phyloP scores from a whole-genome alignment of 179 eudicot genomes.

The Beta lomatogona region DNA sequence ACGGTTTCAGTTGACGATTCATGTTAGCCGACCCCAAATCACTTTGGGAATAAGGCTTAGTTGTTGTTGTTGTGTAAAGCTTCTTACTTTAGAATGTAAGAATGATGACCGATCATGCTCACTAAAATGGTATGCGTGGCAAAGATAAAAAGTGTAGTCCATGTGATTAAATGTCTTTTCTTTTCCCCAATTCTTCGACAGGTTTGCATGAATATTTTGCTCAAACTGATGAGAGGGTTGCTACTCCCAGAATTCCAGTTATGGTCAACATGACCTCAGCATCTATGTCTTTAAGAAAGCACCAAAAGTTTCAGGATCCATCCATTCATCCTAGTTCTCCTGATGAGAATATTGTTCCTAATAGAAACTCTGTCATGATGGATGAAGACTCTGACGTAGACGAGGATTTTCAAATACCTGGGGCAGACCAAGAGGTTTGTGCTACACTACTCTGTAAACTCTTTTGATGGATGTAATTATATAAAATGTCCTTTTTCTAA shows the following conservation, averaged over 20 bases:
- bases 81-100: not conserved
- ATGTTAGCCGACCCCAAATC: too few species aligned
- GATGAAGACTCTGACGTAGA: conserved; percentile 98
- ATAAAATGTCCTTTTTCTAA: not conserved
- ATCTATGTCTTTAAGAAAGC: conserved; percentile 63
- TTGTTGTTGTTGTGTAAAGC: not conserved
- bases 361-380: conserved; percentile 66
- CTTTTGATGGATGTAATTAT: conserved; percentile 17
- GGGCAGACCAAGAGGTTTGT: conserved; percentile 68
- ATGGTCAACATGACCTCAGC: conserved; percentile 96
- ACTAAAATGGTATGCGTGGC: not conserved
- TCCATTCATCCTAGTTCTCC: conserved; percentile 46
- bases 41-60: too few species aligned
- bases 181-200: conserved; percentile 31
- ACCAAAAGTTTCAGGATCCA: conserved; percentile 52
- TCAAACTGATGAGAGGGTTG: conserved; percentile 83
- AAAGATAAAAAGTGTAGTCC: not conserved
- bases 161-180: conserved; percentile 2
- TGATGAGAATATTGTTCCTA: conserved; percentile 63
- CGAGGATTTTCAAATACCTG: conserved; percentile 81
- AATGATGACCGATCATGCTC: not conserved
- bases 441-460: conserved; percentile 7
- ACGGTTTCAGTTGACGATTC: too few species aligned
- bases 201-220: conserved; percentile 95
- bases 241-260: conserved; percentile 91